A percentile compares a stretch with the other conserved stretches of the same genome.
Evolutionary conservation across 179 eudicot genomes (phyloP).

Genomic region (Nepenthes alata): DNA sequence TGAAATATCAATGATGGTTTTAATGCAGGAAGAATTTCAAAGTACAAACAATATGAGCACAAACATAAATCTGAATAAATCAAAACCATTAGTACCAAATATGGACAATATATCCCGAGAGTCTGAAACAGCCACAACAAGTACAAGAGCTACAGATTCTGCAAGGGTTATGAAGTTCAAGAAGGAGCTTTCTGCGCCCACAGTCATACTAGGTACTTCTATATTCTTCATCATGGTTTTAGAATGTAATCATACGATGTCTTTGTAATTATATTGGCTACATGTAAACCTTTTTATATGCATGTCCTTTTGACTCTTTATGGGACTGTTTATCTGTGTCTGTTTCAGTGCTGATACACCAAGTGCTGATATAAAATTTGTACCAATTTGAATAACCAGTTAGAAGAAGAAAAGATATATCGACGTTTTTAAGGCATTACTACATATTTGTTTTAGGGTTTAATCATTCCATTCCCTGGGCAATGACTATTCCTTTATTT

Average conservation of each 20-base stretch:
- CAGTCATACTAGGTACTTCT: slow-evolving; percentile 60
- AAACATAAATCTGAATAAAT: slow-evolving; percentile 25
- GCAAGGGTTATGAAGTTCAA: slow-evolving; percentile 80
- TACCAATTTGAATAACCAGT: background rate
- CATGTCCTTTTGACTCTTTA: background rate
- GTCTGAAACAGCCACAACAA: slow-evolving; percentile 43
- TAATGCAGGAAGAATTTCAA: slow-evolving; percentile 40
- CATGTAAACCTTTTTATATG: background rate
- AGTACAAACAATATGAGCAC: slow-evolving; percentile 21
- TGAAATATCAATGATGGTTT: slow-evolving; percentile 2
- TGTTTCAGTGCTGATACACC: background rate
- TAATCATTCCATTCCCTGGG: background rate
- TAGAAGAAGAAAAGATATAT: background rate
- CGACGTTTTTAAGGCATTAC: background rate
- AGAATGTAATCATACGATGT: no score
- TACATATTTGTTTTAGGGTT: background rate
- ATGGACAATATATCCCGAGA: slow-evolving; percentile 34
- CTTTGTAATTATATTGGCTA: no score
- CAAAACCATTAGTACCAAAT: slow-evolving; percentile 27
- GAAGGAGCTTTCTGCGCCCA: slow-evolving; percentile 62
- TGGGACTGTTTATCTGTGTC: background rate
- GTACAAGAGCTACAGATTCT: slow-evolving; percentile 84
- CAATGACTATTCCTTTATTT: no score
- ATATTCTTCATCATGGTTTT: background rate
- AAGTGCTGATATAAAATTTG: no score